phyloP scores from a whole-genome alignment of 225 moss, liverwort and hornwort genomes.

The Polytrichum commune region DNA sequence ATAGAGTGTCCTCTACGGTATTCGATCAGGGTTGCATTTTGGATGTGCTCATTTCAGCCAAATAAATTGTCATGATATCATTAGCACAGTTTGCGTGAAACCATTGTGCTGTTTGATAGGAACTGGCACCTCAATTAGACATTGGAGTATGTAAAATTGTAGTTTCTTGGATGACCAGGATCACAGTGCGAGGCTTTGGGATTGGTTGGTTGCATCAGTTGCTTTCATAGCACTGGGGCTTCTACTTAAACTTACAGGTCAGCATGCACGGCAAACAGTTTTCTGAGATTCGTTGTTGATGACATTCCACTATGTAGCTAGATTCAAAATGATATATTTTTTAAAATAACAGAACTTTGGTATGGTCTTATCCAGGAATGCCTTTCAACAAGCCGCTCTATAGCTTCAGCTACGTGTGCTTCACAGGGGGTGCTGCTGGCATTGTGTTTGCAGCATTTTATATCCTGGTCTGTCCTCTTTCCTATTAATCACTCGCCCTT shows the following conservation, averaged over 20 bases:
- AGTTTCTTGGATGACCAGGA: conserved; percentile 26
- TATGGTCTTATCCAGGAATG: conserved; percentile 28
- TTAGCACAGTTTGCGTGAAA: no score
- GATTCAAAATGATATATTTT: no score
- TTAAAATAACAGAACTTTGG: background rate
- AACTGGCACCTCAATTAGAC: no score
- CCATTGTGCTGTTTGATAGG: no score
- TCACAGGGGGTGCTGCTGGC: conserved; percentile 59
- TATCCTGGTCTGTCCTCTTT: conserved; percentile 25
- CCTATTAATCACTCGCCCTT: background rate
- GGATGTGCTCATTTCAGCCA: no score
- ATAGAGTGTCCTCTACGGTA: no score
- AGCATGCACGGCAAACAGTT: conserved; percentile 1
- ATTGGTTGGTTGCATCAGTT: conserved; percentile 38
- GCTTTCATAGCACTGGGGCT: conserved; percentile 33
- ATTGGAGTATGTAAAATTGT: background rate
- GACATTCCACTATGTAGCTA: no score
- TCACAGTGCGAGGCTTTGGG: conserved; percentile 45
- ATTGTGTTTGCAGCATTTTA: conserved; percentile 49
- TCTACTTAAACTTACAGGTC: conserved; percentile 42
- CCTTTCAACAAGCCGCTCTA: conserved; percentile 67
- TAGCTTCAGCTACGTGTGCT: conserved; percentile 60
- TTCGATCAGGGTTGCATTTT: no score
- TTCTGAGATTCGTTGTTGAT: background rate
- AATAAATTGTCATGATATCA: no score